These are phyloP conservation scores for Naematelia encephala DNA, from an alignment of 768 basidiomycete species.

Conservation along the genomic window DNA sequence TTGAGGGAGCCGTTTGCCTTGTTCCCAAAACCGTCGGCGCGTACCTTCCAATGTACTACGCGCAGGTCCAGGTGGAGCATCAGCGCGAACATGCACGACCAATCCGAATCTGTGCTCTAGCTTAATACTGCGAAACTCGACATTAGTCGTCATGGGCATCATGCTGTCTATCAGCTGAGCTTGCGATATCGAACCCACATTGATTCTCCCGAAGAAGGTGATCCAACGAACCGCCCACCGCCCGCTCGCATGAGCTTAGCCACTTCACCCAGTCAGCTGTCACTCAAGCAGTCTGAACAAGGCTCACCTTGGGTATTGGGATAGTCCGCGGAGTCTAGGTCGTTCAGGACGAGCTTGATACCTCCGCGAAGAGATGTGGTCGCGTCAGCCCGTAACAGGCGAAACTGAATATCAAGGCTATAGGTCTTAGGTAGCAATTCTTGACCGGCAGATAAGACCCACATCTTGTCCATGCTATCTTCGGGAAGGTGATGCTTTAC, in stretches of 20 bases:
- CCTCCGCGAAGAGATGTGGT: conserved; percentile 56
- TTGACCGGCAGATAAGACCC: not conserved
- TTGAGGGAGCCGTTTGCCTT: conserved; percentile 60
- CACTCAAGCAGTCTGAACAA: too few relatives aligned
- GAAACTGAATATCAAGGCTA: conserved; percentile 67
- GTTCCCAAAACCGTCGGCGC: conserved; percentile 63
- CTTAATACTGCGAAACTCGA: conserved; percentile 5
- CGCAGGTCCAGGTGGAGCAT: conserved; percentile 61
- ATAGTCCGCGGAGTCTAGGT: not conserved
- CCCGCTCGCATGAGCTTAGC: conserved; percentile 54
- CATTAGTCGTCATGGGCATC: conserved; percentile 12
- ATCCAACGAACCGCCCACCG: conserved; percentile 60
- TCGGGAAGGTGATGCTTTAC: conserved; percentile 62
- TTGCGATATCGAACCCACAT: conserved; percentile 1
- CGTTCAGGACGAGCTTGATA: conserved; percentile 7
- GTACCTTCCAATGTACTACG: conserved; percentile 52
- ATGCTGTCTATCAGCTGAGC: conserved; percentile 9
- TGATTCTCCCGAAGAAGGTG: conserved; percentile 55
- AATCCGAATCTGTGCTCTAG: conserved; percentile 56
- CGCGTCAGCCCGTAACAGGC: conserved; percentile 66
- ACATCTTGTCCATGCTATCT: conserved; percentile 62
- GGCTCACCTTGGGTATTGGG: too few relatives aligned
- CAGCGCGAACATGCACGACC: conserved; percentile 58
- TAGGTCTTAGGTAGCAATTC: too few relatives aligned
- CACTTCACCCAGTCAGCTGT: too few relatives aligned